Conservation (phyloP, 2,329 filamentous ascomycete species). For the Apiospora pterosperma region DNA sequence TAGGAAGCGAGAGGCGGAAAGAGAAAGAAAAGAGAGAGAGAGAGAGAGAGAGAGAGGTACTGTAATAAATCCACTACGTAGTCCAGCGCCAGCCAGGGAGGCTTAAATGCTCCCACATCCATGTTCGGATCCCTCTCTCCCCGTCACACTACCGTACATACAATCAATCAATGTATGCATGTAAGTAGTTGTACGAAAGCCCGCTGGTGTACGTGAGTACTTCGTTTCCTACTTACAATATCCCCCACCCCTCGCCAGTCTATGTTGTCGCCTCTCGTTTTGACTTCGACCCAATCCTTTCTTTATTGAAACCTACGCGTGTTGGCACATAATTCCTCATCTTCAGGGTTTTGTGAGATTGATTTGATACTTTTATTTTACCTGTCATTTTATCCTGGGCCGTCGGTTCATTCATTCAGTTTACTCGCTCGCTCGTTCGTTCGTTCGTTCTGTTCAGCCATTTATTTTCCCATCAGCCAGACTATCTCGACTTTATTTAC, state of each 20-base stretch:
- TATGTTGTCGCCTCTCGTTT: background rate
- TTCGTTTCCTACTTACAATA: background rate
- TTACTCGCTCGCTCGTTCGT: background rate
- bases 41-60: too few relatives aligned
- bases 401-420: background rate
- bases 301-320: constrained; percentile 2
- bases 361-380: background rate
- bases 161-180: constrained; percentile 1
- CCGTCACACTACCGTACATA: background rate
- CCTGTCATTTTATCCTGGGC: background rate
- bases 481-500: constrained; percentile 2
- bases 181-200: constrained; percentile 2
- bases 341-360: background rate
- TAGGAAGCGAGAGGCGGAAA: background rate
- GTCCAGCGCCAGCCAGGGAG: background rate
- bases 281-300: constrained; percentile 2
- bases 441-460: background rate
- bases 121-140: background rate
- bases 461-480: background rate
- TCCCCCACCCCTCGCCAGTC: background rate
- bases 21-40: background rate
- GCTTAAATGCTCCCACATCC: background rate
- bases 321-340: background rate
- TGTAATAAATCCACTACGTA: background rate
- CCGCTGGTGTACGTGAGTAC: too few relatives aligned